These are phyloP conservation scores for Parachaetomium inaequale DNA, from an alignment of 495 filamentous ascomycete genomes.

Conservation along the genomic window DNA sequence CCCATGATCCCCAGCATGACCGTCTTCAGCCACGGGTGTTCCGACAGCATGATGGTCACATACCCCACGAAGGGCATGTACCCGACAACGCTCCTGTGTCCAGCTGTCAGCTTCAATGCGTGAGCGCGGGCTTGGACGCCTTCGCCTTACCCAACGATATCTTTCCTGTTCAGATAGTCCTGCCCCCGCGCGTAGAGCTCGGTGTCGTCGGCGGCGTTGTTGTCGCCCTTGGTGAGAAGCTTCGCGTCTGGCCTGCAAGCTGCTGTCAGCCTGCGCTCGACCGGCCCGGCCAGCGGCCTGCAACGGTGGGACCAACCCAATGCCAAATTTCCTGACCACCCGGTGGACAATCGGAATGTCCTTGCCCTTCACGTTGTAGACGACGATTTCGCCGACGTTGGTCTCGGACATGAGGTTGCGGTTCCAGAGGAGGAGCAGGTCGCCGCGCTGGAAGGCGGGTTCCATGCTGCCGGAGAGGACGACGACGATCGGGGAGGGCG, in stretches of 20 bases:
- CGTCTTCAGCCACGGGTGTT: conserved; percentile 97
- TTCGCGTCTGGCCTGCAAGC: conserved; percentile 42
- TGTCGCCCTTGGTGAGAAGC: conserved; percentile 96
- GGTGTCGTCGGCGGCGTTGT: conserved; percentile 91
- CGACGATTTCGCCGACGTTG: conserved; percentile 82
- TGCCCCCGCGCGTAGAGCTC: conserved; percentile 82
- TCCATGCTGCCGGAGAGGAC: conserved; percentile 96
- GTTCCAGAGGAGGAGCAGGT: conserved; percentile 94
- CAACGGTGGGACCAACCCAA: conserved; percentile 42
- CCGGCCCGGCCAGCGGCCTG: neutral
- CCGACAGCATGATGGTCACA: conserved; percentile 92
- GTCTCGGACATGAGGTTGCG: conserved; percentile 64
- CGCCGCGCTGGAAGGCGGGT: conserved; percentile 92
- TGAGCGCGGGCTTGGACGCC: neutral
- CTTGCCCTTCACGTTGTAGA: conserved; percentile 89
- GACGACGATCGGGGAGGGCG: conserved; percentile 90
- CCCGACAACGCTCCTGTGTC: conserved; percentile 66
- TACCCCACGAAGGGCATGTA: conserved; percentile 96
- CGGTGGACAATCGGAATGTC: conserved; percentile 94
- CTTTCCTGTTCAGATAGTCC: conserved; percentile 76
- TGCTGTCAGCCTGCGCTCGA: neutral
- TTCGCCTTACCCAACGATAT: conserved; percentile 70
- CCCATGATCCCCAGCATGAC: conserved; percentile 94
- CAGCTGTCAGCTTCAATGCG: neutral
- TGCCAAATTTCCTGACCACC: conserved; percentile 68